Base-by-base conservation (phyloP, 352 stramenopile genomes). In the Globisporangium viniferum region DNA sequence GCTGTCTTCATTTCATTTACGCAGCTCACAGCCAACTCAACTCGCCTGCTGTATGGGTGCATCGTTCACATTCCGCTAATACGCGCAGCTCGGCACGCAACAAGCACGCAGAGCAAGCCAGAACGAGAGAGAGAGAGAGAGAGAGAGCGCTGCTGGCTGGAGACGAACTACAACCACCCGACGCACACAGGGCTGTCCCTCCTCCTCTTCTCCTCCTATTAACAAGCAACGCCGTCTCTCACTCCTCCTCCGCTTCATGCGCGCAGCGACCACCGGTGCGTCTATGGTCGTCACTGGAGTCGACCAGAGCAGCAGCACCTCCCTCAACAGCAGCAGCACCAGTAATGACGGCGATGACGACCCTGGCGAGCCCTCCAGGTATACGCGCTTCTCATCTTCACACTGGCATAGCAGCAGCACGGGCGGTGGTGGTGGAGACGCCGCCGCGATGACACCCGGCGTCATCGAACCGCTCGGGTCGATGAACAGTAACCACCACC, bases 331-430 rank as follows among this genome's bases (percentile, higher is more conserved):
- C 49, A 49, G 29, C 22, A 46, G 46, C 33, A 49, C 18, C 22
- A 46, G 46, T n/a, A 59, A 33, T 29, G 61, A 67, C 49, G 48
- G 44, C 61, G 53, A 48, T 49, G 53, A 67, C 49, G 61, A 67
- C n/a, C 22, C 49, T 20, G 49, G 53, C 10, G 61, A 67, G 24
- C 60, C 44, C 18, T 48, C 46, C 4, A 41, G 33, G 24, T 18
- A 18, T 39, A 8, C 46, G 24, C 15, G 27, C 60, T 44, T 58
- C 46, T 41, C 9, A 14, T 18, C 12, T 20, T 15, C 36, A 24
- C 57, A 31, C n/a, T 36, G 44, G 41, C 29, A 33, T 14, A 41
- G 35, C 35, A 41, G 35, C 35, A 14, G 35, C 35, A 14, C 9
- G 9, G 35, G 9, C 14, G 35, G 35, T 14, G 33, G 5, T 36